A percentile compares a stretch with the other conserved stretches of the same genome.
Conservation (phyloP, 2,329 filamentous ascomycete species). For the Elsinoe australis region DNA sequence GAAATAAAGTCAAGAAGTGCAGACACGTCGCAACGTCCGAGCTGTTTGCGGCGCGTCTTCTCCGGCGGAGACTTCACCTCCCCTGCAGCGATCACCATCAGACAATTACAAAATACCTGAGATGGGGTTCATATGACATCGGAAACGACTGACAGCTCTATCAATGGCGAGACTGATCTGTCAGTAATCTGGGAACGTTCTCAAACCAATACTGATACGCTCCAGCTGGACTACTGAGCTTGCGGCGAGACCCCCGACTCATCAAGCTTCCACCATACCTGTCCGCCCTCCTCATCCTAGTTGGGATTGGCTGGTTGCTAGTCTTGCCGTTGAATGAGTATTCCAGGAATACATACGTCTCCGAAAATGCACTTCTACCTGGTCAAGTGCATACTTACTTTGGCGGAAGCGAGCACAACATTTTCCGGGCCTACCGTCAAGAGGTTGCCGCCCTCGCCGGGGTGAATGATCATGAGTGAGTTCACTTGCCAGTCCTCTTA, state of each 20-base stretch:
- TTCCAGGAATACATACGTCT: slow-evolving; percentile 88
- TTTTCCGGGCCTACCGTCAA: slow-evolving; percentile 81
- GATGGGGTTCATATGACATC: neutral
- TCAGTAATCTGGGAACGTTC: neutral
- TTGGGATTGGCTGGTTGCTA: slow-evolving; percentile 84
- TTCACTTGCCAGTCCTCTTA: slow-evolving; percentile 16
- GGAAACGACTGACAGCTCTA: too few species aligned
- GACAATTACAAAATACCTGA: too few species aligned
- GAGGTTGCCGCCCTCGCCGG: slow-evolving; percentile 62
- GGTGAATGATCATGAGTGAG: slow-evolving; percentile 33
- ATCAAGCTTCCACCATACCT: slow-evolving; percentile 81
- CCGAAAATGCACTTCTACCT: slow-evolving; percentile 89
- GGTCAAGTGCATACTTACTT: slow-evolving; percentile 98
- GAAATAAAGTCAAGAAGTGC: slow-evolving; percentile 10
- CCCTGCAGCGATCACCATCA: neutral
- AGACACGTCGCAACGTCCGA: slow-evolving; percentile 11
- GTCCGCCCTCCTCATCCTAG: slow-evolving; percentile 72
- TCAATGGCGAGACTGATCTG: slow-evolving; percentile 16
- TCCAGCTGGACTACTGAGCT: slow-evolving; percentile 52
- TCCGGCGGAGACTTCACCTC: neutral
- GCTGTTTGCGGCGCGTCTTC: slow-evolving; percentile 6
- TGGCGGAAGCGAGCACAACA: slow-evolving; percentile 87
- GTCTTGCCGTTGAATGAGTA: slow-evolving; percentile 85
- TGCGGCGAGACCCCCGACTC: slow-evolving; percentile 73
- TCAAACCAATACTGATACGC: slow-evolving; percentile 8